Evolutionary conservation across 2,329 filamentous ascomycete genomes (phyloP).

Genomic region (Calonectria multiphialidica): DNA sequence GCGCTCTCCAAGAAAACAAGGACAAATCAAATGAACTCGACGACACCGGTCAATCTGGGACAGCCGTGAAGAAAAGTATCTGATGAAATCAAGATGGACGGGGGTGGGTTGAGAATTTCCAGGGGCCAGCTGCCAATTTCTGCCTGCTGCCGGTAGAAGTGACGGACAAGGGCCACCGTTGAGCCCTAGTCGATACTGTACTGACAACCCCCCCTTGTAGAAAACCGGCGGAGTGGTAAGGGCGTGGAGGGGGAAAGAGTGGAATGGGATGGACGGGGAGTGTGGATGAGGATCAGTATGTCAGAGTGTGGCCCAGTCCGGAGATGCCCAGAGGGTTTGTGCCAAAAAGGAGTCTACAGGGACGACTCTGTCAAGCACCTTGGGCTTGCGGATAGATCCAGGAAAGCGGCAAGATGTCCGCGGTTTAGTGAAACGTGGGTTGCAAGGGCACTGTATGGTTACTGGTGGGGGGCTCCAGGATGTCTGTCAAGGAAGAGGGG

Average conservation of each 20-base stretch:
- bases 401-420: constrained; percentile 32
- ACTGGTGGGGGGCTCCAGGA: constrained; percentile 33
- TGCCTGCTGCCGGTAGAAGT: constrained; percentile 29
- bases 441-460: constrained; percentile 35
- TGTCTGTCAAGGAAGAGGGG: constrained; percentile 38
- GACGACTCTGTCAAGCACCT: constrained; percentile 23
- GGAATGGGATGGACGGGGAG: constrained; percentile 13
- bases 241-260: constrained; percentile 17
- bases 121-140: constrained; percentile 29
- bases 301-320: constrained; percentile 17
- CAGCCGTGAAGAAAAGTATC: constrained; percentile 14
- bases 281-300: constrained; percentile 13
- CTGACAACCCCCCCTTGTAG: constrained; percentile 26
- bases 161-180: constrained; percentile 28
- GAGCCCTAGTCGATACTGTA: constrained; percentile 27
- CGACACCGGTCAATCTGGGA: constrained; percentile 6
- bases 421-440: constrained; percentile 34
- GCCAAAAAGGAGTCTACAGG: constrained; percentile 15
- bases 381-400: constrained; percentile 31
- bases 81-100: constrained; percentile 15
- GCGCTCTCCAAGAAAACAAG: constrained; percentile 18
- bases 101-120: constrained; percentile 26
- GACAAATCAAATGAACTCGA: constrained; percentile 25
- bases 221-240: constrained; percentile 33
- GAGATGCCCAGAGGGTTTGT: constrained; percentile 15